A percentile compares a stretch with the other conserved stretches of the same genome.
Evolutionary conservation across 352 stramenopile genomes (phyloP).

Genomic region (Aphanomyces cochlioides): DNA sequence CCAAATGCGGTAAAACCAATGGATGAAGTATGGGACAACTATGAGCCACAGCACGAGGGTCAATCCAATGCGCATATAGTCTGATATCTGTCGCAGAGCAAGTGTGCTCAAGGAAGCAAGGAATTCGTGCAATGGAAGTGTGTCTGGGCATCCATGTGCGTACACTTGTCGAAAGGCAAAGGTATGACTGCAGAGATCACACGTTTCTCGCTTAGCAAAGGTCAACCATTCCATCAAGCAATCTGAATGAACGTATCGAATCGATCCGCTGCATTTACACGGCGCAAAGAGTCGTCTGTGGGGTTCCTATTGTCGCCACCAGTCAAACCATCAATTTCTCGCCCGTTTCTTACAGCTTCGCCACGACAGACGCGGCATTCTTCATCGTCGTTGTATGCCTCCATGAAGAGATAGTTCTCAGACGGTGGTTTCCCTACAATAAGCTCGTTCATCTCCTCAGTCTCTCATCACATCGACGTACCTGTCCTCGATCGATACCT

Average conservation of each 20-base stretch:
- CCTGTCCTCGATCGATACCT: no score
- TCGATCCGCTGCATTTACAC: slow-evolving; percentile 94
- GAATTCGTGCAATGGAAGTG: slow-evolving; percentile 84
- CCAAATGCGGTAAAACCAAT: slow-evolving; percentile 94
- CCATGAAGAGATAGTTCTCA: neutral
- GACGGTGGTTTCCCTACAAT: neutral
- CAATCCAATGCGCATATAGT: slow-evolving; percentile 62
- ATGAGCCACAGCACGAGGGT: slow-evolving; percentile 84
- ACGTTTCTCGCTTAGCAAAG: slow-evolving; percentile 88
- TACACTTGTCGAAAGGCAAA: slow-evolving; percentile 93
- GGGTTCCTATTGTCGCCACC: slow-evolving; percentile 40
- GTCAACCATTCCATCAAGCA: slow-evolving; percentile 93
- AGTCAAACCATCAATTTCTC: neutral
- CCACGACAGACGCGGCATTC: slow-evolving; percentile 93
- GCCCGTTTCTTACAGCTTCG: slow-evolving; percentile 58
- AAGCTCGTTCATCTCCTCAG: neutral
- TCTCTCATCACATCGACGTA: no score
- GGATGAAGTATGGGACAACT: slow-evolving; percentile 85
- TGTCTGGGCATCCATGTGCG: slow-evolving; percentile 78
- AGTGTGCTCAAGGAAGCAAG: slow-evolving; percentile 73
- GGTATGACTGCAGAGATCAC: slow-evolving; percentile 89
- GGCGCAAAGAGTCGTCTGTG: slow-evolving; percentile 71
- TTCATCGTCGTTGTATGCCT: slow-evolving; percentile 49
- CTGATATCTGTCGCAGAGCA: slow-evolving; percentile 80
- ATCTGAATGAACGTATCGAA: slow-evolving; percentile 92